Evolutionary conservation across 2,329 filamentous ascomycete species (phyloP).

Genomic region (Hypomyces rosellus): DNA sequence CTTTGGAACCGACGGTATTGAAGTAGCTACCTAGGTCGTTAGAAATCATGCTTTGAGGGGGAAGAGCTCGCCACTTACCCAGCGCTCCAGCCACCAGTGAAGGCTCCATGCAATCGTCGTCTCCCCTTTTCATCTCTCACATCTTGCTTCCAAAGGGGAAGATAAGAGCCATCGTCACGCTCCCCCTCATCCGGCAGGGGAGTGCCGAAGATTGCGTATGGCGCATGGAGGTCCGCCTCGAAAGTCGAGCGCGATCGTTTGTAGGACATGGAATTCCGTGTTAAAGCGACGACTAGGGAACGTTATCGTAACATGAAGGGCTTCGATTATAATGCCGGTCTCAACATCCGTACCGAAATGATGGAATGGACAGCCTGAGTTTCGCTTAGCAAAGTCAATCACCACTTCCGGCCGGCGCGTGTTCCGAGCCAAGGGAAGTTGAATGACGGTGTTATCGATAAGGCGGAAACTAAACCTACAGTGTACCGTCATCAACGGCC

Average conservation of each 20-base stretch:
- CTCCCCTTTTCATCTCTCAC: slow-evolving; percentile 87
- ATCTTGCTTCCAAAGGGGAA: slow-evolving; percentile 98
- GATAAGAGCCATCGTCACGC: slow-evolving; percentile 85
- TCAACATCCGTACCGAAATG: background rate
- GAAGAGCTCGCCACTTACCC: slow-evolving; percentile 54
- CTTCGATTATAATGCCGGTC: background rate
- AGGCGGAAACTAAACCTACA: background rate
- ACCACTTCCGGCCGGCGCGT: background rate
- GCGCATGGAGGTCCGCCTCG: slow-evolving; percentile 68
- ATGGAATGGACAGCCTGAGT: background rate
- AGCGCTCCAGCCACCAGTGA: slow-evolving; percentile 94
- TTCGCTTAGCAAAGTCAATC: too few species aligned
- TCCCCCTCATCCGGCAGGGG: slow-evolving; percentile 75
- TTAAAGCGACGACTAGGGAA: background rate
- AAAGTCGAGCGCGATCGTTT: slow-evolving; percentile 76
- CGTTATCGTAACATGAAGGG: background rate
- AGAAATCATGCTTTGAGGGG: background rate
- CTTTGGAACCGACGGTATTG: slow-evolving; percentile 96
- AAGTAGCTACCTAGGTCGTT: slow-evolving; percentile 61
- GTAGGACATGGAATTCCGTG: slow-evolving; percentile 52
- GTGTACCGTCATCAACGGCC: too few species aligned
- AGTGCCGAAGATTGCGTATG: slow-evolving; percentile 77
- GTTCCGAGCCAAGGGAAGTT: background rate
- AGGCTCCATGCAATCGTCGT: slow-evolving; percentile 89
- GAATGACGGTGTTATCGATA: background rate